Percentiles rank a stretch among this genome's conserved stretches.
phyloP scores from a whole-genome alignment of 2,329 filamentous ascomycete species.

The Teratosphaeria destructans region DNA sequence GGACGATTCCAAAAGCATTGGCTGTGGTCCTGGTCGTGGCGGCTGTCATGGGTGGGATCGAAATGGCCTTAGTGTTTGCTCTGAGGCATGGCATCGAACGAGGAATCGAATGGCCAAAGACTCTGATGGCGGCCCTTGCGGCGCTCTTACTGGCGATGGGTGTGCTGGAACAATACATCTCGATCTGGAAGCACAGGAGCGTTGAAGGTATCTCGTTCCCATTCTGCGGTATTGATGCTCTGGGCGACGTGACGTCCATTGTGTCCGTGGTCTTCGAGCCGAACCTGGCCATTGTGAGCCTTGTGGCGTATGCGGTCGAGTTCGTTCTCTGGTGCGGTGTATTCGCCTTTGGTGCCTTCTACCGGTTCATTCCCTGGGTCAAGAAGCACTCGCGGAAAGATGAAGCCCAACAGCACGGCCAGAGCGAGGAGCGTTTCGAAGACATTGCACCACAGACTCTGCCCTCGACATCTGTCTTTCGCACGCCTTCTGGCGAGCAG shows the following conservation, averaged over 20 bases:
- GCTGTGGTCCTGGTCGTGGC: slow-evolving; percentile 43
- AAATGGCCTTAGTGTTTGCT: slow-evolving; percentile 50
- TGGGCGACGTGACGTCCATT: slow-evolving; percentile 57
- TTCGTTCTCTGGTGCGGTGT: slow-evolving; percentile 57
- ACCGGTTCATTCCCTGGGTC: slow-evolving; percentile 52
- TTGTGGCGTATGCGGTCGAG: slow-evolving; percentile 58
- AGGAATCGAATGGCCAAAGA: slow-evolving; percentile 50
- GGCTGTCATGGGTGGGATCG: slow-evolving; percentile 47
- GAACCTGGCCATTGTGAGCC: slow-evolving; percentile 48
- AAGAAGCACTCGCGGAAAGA: slow-evolving; percentile 20
- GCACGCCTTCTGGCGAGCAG: slow-evolving; percentile 40
- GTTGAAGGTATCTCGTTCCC: slow-evolving; percentile 63
- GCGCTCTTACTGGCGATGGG: slow-evolving; percentile 54
- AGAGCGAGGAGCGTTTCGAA: slow-evolving; percentile 5
- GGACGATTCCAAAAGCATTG: slow-evolving; percentile 41
- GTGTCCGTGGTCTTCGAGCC: slow-evolving; percentile 54
- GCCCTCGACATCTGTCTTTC: slow-evolving; percentile 55
- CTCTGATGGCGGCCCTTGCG: slow-evolving; percentile 56
- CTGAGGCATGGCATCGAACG: slow-evolving; percentile 35
- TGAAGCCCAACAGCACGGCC: not conserved
- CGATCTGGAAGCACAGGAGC: slow-evolving; percentile 56
- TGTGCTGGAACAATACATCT: slow-evolving; percentile 58
- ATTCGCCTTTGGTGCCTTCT: slow-evolving; percentile 55
- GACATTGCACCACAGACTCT: slow-evolving; percentile 38
- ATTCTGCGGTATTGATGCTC: slow-evolving; percentile 60